phyloP scores from a whole-genome alignment of 2,329 filamentous ascomycete species.

The Claviceps africana region DNA sequence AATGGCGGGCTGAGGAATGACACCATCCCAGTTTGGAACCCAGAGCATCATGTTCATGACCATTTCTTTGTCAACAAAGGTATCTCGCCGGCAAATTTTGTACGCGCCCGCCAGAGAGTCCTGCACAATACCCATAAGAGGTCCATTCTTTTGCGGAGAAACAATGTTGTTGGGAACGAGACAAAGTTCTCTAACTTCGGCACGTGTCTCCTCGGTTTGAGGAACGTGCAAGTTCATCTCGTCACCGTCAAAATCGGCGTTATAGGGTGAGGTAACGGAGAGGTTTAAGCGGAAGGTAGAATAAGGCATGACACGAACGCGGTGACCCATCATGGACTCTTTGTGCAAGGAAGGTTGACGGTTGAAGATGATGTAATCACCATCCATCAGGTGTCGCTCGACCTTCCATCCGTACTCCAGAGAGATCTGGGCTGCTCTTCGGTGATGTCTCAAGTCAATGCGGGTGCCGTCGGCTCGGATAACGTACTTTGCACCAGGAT shows the following conservation, averaged over 20 bases:
- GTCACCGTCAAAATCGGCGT: slow-evolving; percentile 98
- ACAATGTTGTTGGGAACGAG: slow-evolving; percentile 98
- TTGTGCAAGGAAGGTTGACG: slow-evolving; percentile 98
- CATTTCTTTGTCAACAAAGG: slow-evolving; percentile 77
- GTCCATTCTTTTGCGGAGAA: slow-evolving; percentile 90
- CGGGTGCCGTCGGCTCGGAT: slow-evolving; percentile 86
- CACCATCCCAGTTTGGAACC: slow-evolving; percentile 95
- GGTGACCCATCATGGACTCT: slow-evolving; percentile 99
- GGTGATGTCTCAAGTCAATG: slow-evolving; percentile 89
- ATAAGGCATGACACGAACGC: slow-evolving; percentile 95
- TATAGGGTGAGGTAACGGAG: slow-evolving; percentile 96
- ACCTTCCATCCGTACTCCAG: slow-evolving; percentile 98
- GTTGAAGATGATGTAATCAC: slow-evolving; percentile 98
- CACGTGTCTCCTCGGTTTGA: slow-evolving; percentile 90
- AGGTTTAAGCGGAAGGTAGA: slow-evolving; percentile 96
- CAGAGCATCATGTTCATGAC: slow-evolving; percentile 97
- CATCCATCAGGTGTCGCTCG: slow-evolving; percentile 88
- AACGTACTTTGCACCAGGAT: slow-evolving; percentile 93
- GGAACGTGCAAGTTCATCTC: slow-evolving; percentile 99
- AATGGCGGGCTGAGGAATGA: slow-evolving; percentile 88
- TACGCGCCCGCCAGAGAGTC: slow-evolving; percentile 93
- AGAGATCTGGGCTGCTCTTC: slow-evolving; percentile 70
- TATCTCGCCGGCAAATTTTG: slow-evolving; percentile 88
- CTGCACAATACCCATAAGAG: slow-evolving; percentile 98
- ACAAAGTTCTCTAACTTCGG: slow-evolving; percentile 86